Base-by-base conservation (phyloP, 2,329 filamentous ascomycete genomes). In the Alternaria sp. region DNA sequence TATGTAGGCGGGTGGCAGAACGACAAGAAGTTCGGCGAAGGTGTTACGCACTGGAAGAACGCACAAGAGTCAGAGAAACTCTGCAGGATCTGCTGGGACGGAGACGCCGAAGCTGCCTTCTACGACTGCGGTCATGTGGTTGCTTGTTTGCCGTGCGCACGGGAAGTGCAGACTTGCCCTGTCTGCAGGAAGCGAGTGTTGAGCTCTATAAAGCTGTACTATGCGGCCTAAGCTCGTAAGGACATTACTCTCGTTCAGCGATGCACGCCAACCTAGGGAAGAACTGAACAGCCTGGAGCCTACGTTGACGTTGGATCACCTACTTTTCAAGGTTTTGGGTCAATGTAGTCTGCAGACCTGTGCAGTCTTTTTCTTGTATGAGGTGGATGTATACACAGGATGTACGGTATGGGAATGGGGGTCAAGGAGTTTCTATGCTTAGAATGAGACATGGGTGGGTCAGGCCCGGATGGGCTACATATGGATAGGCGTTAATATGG, bases 41-140 rank as follows among this genome's bases (percentile, higher is more conserved):
- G 88, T n/a, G 84, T 87, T 40, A 89, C 87, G 59, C 84, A 85
- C 66, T 89, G 87, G 83, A 85, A 87, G 68, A 85, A 87, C 25
- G 88, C 87, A 3, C 87, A 89, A 58, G 87, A 89, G 61, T 86
- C 88, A 65, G 84, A 85, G 75, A 82, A 85, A 49, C 73, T 86
- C 6, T 90, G 88, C 73, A 83, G 86, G 60, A 89, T 90, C 61
- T 90, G 88, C 80, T 90, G 86, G 76, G 84, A 85, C n/a, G 83
- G 85, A 47, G 84, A 85, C 45, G 85, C 87, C 57, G 85, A 88
- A 63, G 85, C 87, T 5, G 82, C 87, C 7, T 89, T 90, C 73
- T 87, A 87, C 67, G 86, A 88, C 66, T 90, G 88, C 67, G 88
- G 88, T 0, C 88, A 90, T 70, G 86, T 90, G 17, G 85, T 88